Percentiles rank a stretch among this genome's conserved stretches.
Conservation (phyloP, 257 asterid species). For the Plantago elongata region DNA sequence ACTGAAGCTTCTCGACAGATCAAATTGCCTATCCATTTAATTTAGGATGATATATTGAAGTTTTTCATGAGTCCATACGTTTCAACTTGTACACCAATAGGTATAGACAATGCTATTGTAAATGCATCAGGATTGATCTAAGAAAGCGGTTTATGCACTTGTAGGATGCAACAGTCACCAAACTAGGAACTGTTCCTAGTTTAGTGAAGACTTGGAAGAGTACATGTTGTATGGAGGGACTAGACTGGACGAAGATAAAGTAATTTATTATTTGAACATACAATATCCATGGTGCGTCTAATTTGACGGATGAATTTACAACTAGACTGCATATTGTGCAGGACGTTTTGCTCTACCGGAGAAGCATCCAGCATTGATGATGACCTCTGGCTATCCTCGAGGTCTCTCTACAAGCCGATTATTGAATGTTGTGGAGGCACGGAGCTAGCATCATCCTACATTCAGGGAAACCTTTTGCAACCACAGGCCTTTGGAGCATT, state of each 20-base stretch:
- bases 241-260: constrained; percentile 89
- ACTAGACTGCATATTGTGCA: constrained; percentile 25
- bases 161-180: constrained; percentile 84
- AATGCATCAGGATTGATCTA: background rate
- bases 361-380: constrained; percentile 87
- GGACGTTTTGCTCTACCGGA: constrained; percentile 73
- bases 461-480: constrained; percentile 72
- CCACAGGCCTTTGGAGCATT: constrained; percentile 91
- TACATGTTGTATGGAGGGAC: constrained; percentile 71
- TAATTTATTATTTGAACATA: constrained; percentile 18
- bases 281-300: background rate
- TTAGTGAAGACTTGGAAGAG: constrained; percentile 92
- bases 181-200: constrained; percentile 94
- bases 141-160: constrained; percentile 15
- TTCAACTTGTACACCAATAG: background rate
- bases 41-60: no score
- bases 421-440: constrained; percentile 94
- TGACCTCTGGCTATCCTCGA: constrained; percentile 95
- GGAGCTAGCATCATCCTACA: constrained; percentile 80
- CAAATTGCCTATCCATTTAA: background rate
- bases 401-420: constrained; percentile 68
- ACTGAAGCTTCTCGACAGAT: background rate
- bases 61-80: background rate
- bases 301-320: constrained; percentile 10
- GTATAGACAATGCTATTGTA: background rate